These are phyloP conservation scores for Lindgomyces ingoldianus DNA, from an alignment of 495 filamentous ascomycete genomes.

Conservation along the genomic window DNA sequence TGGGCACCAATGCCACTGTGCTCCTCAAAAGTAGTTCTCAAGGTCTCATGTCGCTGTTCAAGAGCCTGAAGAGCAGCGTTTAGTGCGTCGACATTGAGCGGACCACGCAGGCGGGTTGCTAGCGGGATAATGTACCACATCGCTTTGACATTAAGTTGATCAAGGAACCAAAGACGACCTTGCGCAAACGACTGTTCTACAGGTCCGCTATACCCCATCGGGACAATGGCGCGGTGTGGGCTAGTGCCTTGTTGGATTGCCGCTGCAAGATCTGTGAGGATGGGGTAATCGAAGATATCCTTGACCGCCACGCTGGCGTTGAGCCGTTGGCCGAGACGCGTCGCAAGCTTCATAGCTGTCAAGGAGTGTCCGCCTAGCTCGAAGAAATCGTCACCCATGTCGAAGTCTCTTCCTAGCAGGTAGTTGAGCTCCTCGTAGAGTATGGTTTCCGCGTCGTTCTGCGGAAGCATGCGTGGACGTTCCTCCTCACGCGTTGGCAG, in stretches of 20 bases:
- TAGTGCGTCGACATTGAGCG: not conserved
- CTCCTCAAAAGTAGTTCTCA: not conserved
- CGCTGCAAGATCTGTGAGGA: not conserved
- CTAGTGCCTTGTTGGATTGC: not conserved
- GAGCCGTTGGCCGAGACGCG: not conserved
- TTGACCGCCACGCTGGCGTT: not conserved
- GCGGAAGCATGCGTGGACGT: too few relatives aligned
- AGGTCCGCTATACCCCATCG: not conserved
- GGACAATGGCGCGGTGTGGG: not conserved
- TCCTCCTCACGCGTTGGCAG: too few relatives aligned
- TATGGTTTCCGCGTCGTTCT: too few relatives aligned
- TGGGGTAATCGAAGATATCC: not conserved
- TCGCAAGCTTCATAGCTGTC: conserved; percentile 23
- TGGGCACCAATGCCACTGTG: not conserved
- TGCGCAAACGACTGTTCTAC: not conserved
- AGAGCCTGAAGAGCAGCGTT: not conserved
- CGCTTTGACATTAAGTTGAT: not conserved
- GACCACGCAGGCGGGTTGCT: not conserved
- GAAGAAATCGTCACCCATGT: too few relatives aligned
- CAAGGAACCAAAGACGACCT: not conserved
- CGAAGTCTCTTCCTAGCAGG: too few relatives aligned
- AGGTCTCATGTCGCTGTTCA: not conserved
- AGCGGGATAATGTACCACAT: not conserved
- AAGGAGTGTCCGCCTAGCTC: too few relatives aligned
- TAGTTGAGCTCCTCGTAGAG: too few relatives aligned